phyloP scores from a whole-genome alignment of 1,284 basidiomycete genomes.

The Ceraceosorus guamensis region DNA sequence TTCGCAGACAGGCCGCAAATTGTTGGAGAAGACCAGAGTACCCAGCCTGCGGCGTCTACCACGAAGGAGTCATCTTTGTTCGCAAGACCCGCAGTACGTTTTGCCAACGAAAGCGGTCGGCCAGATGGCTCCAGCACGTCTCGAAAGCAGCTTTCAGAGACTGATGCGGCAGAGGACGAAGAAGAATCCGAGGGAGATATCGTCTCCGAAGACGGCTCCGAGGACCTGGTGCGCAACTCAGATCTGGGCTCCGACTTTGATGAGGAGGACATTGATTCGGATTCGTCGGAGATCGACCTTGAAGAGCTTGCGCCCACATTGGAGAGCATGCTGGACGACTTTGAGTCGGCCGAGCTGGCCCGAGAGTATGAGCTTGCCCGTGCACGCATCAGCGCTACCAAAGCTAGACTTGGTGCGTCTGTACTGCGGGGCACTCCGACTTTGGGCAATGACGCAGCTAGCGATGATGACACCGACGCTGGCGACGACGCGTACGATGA shows the following conservation, averaged over 20 bases:
- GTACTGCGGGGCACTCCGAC: background rate
- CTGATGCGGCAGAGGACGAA: conserved; percentile 35
- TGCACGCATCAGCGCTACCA: conserved; percentile 14
- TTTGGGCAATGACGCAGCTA: background rate
- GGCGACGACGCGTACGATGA: conserved; percentile 19
- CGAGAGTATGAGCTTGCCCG: conserved; percentile 39
- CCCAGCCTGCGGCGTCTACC: too few relatives aligned
- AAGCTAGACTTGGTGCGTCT: background rate
- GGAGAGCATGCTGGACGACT: conserved; percentile 11
- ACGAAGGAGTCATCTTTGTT: too few relatives aligned
- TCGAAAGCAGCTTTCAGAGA: too few relatives aligned
- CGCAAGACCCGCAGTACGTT: too few relatives aligned
- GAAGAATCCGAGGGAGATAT: conserved; percentile 70
- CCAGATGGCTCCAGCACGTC: too few relatives aligned
- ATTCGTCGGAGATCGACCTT: conserved; percentile 31
- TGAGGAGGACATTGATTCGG: conserved; percentile 14
- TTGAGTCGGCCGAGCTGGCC: conserved; percentile 28
- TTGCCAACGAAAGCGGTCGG: too few relatives aligned
- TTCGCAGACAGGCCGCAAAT: background rate
- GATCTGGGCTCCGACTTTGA: background rate
- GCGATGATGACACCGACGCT: background rate
- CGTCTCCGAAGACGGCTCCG: conserved; percentile 14
- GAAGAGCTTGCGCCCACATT: conserved; percentile 30
- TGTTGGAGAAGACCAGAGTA: conserved; percentile 34
- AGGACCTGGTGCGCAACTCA: conserved; percentile 8